Percentiles rank a stretch among this genome's conserved stretches.
These are phyloP conservation scores for Erysimum cheiranthoides DNA, from an alignment of 345 rosid genomes.

Conservation along the genomic window DNA sequence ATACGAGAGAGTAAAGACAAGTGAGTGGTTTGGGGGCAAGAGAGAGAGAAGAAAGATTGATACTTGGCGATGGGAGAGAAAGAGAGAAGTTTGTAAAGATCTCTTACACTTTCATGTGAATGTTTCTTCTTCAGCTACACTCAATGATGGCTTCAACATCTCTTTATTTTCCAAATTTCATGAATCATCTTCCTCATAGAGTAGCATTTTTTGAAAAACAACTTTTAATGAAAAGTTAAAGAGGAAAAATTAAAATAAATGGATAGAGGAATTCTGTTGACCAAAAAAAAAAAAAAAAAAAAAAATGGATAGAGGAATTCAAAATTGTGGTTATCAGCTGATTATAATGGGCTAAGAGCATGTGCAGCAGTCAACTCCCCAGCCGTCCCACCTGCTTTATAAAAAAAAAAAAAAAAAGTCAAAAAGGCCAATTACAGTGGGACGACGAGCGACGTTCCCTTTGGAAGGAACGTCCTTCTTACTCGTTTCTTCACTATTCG, in stretches of 20 bases:
- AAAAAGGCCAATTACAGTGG: no score
- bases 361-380: no score
- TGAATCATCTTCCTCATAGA: constrained; percentile 6
- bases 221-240: not conserved
- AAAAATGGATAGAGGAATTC: not conserved
- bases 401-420: no score
- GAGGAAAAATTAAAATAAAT: not conserved
- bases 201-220: not conserved
- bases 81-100: constrained; percentile 45
- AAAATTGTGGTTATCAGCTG: not conserved
- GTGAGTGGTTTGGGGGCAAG: constrained; percentile 33
- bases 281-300: no score
- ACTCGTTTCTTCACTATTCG: no score
- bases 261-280: not conserved
- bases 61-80: constrained; percentile 36
- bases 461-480: no score
- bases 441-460: no score
- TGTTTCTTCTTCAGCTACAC: constrained; percentile 40
- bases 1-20: constrained; percentile 46
- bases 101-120: constrained; percentile 51
- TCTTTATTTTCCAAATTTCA: not conserved
- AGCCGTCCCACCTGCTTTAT: no score
- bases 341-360: constrained; percentile 12
- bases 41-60: constrained; percentile 43
- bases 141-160: constrained; percentile 33